Base-by-base conservation (phyloP, 2,329 filamentous ascomycete species). In the Aspergillus pseudotamarii region DNA sequence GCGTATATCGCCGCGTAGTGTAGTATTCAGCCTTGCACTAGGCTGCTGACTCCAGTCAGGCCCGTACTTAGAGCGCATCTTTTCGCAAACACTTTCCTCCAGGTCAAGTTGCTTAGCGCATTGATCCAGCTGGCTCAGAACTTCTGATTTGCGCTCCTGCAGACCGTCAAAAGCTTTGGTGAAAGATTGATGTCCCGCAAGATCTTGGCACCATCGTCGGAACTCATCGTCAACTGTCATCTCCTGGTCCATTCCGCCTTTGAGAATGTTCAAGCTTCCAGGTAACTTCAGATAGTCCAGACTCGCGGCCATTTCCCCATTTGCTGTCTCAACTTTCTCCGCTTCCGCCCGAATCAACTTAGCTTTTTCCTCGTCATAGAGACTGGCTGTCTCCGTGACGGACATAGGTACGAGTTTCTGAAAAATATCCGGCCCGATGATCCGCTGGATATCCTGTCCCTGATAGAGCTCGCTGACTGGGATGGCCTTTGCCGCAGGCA, bases 361-460 rank as follows among this genome's bases (percentile, higher is more conserved):
- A 14, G 95, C 95, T 80, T 99, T 99, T 77, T 99, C 95, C 78
- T 99, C 95, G 68, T 98, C 95, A 76, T 99, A 99, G 71, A 98
- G 81, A 81, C 95, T 98, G 14, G 95, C 95, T 28, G 93, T 96
- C 78, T 99, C 94, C 0, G 95, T 99, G 1, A 99, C 94, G 3
- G 93, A 91, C 81, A 98, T 91, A 0, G 95, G 95, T 2, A 98
- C 92, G 64, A 99, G 97, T 77, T 96, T 96, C 69, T 95, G 89
- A 79, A 99, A 99, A 58, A 99, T 90, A 74, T 99, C 95, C 0
- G 95, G 94, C 0, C 96, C 96, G 43, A 96, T 98, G 66, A 99
- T 98, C 30, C 93, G 87, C 76, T 97, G 93, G 48, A 99, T 97
- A 75, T 99, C 95, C 78, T 98, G 95, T 1, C 94, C 94, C 62